Evolutionary conservation across 352 stramenopile species (phyloP).

Genomic region (Phytophthora tentaculata): DNA sequence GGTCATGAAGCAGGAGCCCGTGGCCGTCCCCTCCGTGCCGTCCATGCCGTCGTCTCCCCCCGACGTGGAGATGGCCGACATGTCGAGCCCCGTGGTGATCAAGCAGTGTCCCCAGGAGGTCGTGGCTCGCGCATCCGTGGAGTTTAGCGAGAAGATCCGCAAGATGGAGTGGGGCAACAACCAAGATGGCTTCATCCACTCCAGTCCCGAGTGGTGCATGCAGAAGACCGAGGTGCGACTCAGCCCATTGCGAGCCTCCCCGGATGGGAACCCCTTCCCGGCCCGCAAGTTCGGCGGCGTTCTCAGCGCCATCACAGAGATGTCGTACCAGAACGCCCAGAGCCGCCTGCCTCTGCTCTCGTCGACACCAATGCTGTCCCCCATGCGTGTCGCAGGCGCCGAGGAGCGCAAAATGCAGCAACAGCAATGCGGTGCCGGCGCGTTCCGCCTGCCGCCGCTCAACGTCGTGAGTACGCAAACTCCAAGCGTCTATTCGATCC

Average conservation of each 20-base stretch:
- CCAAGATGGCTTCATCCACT: conserved; percentile 28
- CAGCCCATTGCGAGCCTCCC: conserved; percentile 53
- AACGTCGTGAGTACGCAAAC: conserved; percentile 51
- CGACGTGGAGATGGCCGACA: conserved; percentile 52
- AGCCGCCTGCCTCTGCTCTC: conserved; percentile 39
- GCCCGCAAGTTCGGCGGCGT: conserved; percentile 46
- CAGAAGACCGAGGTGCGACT: conserved; percentile 70
- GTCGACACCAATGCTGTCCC: conserved; percentile 35
- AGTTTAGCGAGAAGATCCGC: conserved; percentile 43
- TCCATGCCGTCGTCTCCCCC: conserved; percentile 26
- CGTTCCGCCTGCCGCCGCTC: conserved; percentile 66
- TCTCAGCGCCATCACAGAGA: conserved; percentile 51
- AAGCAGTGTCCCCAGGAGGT: conserved; percentile 41
- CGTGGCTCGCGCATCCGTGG: conserved; percentile 21
- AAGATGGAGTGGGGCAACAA: conserved; percentile 43
- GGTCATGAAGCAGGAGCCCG: conserved; percentile 72
- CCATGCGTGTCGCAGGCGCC: conserved; percentile 36
- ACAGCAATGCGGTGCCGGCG: conserved; percentile 24
- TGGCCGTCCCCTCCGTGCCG: conserved; percentile 13
- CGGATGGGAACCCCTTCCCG: conserved; percentile 37
- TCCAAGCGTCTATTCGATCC: conserved; percentile 59
- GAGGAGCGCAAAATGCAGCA: conserved; percentile 45
- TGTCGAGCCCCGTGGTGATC: conserved; percentile 44
- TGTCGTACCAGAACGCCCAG: conserved; percentile 64
- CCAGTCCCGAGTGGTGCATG: conserved; percentile 59